Base-by-base conservation (phyloP, 2,329 filamentous ascomycete genomes). In the Zymoseptoria pseudotritici region DNA sequence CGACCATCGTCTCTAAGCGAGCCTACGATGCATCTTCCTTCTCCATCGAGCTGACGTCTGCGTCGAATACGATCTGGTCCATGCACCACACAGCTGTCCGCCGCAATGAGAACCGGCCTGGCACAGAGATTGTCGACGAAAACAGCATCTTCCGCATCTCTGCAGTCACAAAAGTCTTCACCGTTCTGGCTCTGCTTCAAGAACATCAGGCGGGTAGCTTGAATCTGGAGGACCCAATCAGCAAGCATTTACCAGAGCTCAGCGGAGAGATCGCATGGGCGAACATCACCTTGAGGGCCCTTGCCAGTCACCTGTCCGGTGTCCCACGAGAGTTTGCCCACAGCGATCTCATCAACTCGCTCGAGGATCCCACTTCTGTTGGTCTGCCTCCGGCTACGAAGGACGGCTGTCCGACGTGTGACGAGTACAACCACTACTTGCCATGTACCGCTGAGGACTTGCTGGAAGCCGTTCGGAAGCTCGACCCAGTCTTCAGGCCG, bases 191-290 rank as follows among this genome's bases (percentile, higher is more conserved):
- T 2, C 74, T 77, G 2, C 66, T 85, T 11, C 78, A 83, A 57
- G 80, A 80, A 54, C 79, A 83, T 2, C 80, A 83, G 24, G 75
- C 78, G 5, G 81, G 80, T 0, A 70, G 78, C 0, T 64, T 84
- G 0, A 68, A 66, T 1, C 70, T 83, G 0, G 73, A 76, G 3
- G 75, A 73, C 2, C 77, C 82, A 50, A 61, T 83, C 0, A 72
- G 74, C 0, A 36, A 64, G 0, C 50, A 81, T 2, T 71, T 77
- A 2, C 82, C 80, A 0, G 78, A 80, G 24, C 73, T 84, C 0
- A 73, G 73, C 0, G 68, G 68, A 1, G 67, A 56, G 10, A 29
- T 56, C 6, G 62, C 63, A 36, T 77, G 75, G 75, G 71, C 74
- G 20, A 71, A 76, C 46, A 76, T 77, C 54, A 77, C 76, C 2